Evolutionary conservation across 2,329 filamentous ascomycete genomes (phyloP), one percentile per base, ranked within the genome.

Genomic region (Monilinia aucupariae): DNA sequence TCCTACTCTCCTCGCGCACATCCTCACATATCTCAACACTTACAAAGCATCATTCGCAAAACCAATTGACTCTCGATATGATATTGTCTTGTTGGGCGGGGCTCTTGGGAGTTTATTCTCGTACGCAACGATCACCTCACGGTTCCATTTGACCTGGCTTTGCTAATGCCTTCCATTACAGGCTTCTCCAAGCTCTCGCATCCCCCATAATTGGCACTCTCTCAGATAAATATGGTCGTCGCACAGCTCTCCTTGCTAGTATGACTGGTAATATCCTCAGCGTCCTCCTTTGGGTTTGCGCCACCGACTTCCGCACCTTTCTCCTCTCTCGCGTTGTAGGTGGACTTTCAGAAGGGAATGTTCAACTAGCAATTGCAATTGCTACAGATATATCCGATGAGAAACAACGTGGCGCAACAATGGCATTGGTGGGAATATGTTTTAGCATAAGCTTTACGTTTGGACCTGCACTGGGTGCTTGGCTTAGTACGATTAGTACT

Each of bases 361-460:
- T 99, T 3, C 94, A 99, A 78, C 82, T 99, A 17, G 93, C 94
- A 5, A 94, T 93, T 67, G 93, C 94, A 49, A 97, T 99, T 75
- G 94, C 94, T 22, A 94, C 93, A 47, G 94, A 99, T 75, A 92
- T 99, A 68, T 96, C 91, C 50, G 92, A 96, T 71, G 89, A 93
- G 69, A 82, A 84, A 63, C 89, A 88, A 71, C 85, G 94, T 34
- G 91, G 93, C 27, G 86, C 91, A 25, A 97, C 94, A 49, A 97
- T 99, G 91, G 94, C 94, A 9, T 81, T 99, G 61, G 93, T 99
- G 34, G 94, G 94, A 64, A 92, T 90, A 17, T 97, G 94, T 78
- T 99, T 99, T 78, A 96, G 91, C 66, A 87, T 99, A 69, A 94
- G 94, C 22, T 99, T 99, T 74, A 99, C 94, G 0, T 96, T 97